A percentile compares a stretch with the other conserved stretches of the same genome.
Conservation (phyloP, 2,329 filamentous ascomycete species). For the Xylariaceae sp. region DNA sequence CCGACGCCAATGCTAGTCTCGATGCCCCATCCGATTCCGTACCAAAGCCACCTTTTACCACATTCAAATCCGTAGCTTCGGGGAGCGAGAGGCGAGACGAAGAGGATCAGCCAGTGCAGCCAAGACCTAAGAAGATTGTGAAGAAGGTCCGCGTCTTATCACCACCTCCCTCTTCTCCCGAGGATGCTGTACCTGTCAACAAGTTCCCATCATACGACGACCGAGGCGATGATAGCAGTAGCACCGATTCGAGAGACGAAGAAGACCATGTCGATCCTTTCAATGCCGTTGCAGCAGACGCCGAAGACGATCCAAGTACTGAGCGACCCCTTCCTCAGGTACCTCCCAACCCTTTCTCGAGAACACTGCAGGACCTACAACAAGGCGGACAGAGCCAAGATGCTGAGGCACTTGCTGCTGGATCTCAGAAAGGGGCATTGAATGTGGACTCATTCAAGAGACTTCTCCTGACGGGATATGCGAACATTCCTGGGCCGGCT, state of each 20-base stretch:
- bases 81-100: slow-evolving; percentile 24
- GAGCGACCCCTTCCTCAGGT: slow-evolving; percentile 22
- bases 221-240: slow-evolving; percentile 19
- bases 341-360: slow-evolving; percentile 53
- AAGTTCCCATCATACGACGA: slow-evolving; percentile 21
- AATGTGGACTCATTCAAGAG: slow-evolving; percentile 77
- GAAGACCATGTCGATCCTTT: slow-evolving; percentile 21
- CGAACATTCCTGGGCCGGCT: slow-evolving; percentile 31
- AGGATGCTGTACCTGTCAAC: slow-evolving; percentile 37
- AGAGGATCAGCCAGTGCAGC: slow-evolving; percentile 25
- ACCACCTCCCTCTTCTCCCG: slow-evolving; percentile 57
- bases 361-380: slow-evolving; percentile 49
- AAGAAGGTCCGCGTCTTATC: slow-evolving; percentile 67
- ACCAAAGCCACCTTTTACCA: slow-evolving; percentile 21
- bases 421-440: slow-evolving; percentile 43
- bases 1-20: slow-evolving; percentile 9
- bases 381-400: slow-evolving; percentile 26
- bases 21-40: slow-evolving; percentile 9
- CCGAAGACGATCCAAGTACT: slow-evolving; percentile 10
- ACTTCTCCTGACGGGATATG: slow-evolving; percentile 69
- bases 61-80: slow-evolving; percentile 29
- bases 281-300: slow-evolving; percentile 13
- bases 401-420: slow-evolving; percentile 28
- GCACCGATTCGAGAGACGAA: slow-evolving; percentile 22
- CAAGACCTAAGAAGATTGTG: slow-evolving; percentile 44